Evolutionary conservation across 495 filamentous ascomycete species (phyloP).

Genomic region (Hyaloscypha variabilis): DNA sequence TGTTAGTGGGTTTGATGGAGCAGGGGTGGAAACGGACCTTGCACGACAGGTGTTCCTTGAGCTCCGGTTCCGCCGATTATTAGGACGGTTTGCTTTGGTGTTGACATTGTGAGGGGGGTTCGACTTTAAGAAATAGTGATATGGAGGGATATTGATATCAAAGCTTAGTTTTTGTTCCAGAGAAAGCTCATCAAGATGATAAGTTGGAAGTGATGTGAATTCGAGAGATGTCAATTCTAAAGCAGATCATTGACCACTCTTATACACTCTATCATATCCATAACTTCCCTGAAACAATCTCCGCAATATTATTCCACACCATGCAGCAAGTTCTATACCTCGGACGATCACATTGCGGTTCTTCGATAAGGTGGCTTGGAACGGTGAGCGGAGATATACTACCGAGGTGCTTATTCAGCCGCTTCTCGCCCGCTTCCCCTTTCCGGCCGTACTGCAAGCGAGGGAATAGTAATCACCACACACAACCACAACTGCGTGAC

Average conservation of each 20-base stretch:
- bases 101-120: slow-evolving; percentile 27
- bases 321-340: not conserved
- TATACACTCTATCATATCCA: not conserved
- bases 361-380: not conserved
- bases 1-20: not conserved
- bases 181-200: not conserved
- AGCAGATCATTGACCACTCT: not conserved
- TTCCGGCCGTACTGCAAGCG: not conserved
- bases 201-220: not conserved
- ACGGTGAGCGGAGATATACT: not conserved
- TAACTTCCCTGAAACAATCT: not conserved
- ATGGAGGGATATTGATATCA: not conserved
- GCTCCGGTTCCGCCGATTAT: slow-evolving; percentile 58
- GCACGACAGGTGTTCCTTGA: slow-evolving; percentile 53
- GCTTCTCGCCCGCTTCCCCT: not conserved
- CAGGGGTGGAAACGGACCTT: slow-evolving; percentile 8
- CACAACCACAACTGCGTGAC: not conserved
- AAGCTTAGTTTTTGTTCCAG: not conserved
- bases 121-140: not conserved
- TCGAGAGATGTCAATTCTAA: not conserved
- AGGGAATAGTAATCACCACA: slow-evolving; percentile 5
- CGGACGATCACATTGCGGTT: not conserved
- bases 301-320: not conserved
- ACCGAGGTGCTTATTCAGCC: not conserved
- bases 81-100: slow-evolving; percentile 37